These are phyloP conservation scores for Podospora pseudoanserina DNA, from an alignment of 495 filamentous ascomycete genomes.

Conservation along the genomic window DNA sequence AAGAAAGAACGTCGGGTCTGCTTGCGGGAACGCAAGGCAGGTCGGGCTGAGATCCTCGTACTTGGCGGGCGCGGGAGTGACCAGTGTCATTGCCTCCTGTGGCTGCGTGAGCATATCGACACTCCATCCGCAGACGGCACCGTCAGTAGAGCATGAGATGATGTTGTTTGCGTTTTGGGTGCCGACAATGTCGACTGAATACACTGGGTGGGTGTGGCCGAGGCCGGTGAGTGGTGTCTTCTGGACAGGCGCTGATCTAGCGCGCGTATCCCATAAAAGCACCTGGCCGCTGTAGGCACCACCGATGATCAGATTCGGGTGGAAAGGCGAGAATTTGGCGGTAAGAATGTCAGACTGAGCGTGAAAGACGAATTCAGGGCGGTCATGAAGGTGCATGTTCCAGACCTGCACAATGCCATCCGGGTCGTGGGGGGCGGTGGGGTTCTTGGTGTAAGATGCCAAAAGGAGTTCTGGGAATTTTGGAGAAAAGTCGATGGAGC, in stretches of 20 bases:
- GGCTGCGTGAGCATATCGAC: constrained; percentile 96
- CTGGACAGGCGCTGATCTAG: constrained; percentile 81
- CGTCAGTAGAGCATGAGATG: constrained; percentile 91
- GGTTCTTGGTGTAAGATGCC: constrained; percentile 94
- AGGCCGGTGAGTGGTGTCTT: constrained; percentile 91
- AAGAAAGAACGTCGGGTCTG: constrained; percentile 95
- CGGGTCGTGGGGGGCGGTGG: constrained; percentile 89
- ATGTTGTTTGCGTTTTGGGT: constrained; percentile 99
- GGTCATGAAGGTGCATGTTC: constrained; percentile 90
- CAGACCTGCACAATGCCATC: constrained; percentile 93
- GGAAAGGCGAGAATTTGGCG: constrained; percentile 95
- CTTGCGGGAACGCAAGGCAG: constrained; percentile 92
- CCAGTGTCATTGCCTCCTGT: constrained; percentile 84
- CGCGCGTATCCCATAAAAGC: constrained; percentile 94
- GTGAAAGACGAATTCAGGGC: constrained; percentile 94
- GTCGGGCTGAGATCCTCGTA: constrained; percentile 94
- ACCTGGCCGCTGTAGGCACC: constrained; percentile 96
- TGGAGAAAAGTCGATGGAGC: constrained; percentile 84
- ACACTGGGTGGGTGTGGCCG: constrained; percentile 94
- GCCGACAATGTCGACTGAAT: constrained; percentile 89
- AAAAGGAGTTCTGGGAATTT: constrained; percentile 93
- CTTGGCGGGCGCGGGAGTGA: constrained; percentile 79
- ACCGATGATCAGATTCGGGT: constrained; percentile 91
- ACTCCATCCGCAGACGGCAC: constrained; percentile 93
- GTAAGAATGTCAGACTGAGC: constrained; percentile 93